Evolutionary conservation across 352 stramenopile genomes (phyloP), one percentile per base, ranked within the genome.

Genomic region (Aphanomyces cochlioides): DNA sequence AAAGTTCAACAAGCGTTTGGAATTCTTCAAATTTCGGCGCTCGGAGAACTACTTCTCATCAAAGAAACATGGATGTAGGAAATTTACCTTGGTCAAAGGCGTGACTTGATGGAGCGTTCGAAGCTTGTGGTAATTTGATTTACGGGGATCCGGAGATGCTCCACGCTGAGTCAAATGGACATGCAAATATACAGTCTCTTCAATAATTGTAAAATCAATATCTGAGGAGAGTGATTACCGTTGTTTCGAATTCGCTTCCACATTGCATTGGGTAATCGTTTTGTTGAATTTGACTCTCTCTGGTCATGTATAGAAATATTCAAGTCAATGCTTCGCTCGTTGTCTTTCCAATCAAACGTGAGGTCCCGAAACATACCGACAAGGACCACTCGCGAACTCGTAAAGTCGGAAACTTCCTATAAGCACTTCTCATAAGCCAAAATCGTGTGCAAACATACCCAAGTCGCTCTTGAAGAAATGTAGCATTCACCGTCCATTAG

Each of bases 261-360:
- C 0, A 88, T 47, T 12, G 77, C 3, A 10, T 41, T 41, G 37
- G 7, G 45, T n/a, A 70, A 38, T 8, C 34, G 12, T 12, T 60
- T 70, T 17, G 64, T 56, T 19, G 7, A n/a, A 47, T 70, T 70
- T 39, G 36, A 43, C 12, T 36, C 10, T n/a, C 7, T 43, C 5
- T 5, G 8, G 28, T 37, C 28, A 19, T 36, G 28, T 41, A 67
- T 65, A 19, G 82, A 90, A 28, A 90, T 74, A 53, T 84, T 84
- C 8, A 92, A 73, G 28, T 90, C 76, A 8, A 77, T 57, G 50
- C 74, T 75, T 12, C 82, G 78, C 13, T 72, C 78, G 61, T 90
- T 92, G 64, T 82, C 79, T n/a, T 79, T 64, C 82, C 82, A 90
- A 73, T 90, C 81, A 69, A 89, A 90, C 17, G 81, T 81, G 3